A percentile compares a stretch with the other conserved stretches of the same genome.
Conservation (phyloP, 495 filamentous ascomycete species). For the Neurospora sp. region DNA sequence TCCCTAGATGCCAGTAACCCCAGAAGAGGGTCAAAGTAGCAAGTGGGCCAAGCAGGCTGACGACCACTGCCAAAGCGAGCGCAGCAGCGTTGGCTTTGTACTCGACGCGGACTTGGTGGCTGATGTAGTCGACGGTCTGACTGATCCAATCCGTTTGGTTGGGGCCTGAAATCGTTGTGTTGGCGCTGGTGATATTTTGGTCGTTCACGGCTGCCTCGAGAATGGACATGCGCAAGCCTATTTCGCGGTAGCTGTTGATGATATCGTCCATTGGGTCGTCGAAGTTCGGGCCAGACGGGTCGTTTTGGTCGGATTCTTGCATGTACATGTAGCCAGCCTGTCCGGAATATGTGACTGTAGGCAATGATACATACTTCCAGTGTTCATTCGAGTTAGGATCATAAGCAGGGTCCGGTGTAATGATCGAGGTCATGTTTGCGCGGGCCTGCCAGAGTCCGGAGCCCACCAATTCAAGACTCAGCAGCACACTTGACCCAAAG, state of each 20-base stretch:
- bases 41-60: not conserved
- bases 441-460: too few species aligned
- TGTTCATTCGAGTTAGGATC: too few species aligned
- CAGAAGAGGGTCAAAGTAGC: not conserved
- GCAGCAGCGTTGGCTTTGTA: not conserved
- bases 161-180: too few species aligned
- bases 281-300: not conserved
- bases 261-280: not conserved
- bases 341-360: not conserved
- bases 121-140: not conserved
- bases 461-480: not conserved
- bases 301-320: not conserved
- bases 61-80: not conserved
- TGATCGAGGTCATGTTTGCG: too few species aligned
- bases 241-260: not conserved
- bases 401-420: too few species aligned
- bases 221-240: not conserved
- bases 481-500: too few species aligned
- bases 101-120: not conserved
- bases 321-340: not conserved
- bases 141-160: not conserved
- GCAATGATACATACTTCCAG: too few species aligned
- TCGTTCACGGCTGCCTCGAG: not conserved
- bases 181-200: not conserved
- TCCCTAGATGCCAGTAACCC: not conserved